A percentile compares a stretch with the other conserved stretches of the same genome.
phyloP scores from a whole-genome alignment of 441 rosid species.

The California macrophylla region DNA sequence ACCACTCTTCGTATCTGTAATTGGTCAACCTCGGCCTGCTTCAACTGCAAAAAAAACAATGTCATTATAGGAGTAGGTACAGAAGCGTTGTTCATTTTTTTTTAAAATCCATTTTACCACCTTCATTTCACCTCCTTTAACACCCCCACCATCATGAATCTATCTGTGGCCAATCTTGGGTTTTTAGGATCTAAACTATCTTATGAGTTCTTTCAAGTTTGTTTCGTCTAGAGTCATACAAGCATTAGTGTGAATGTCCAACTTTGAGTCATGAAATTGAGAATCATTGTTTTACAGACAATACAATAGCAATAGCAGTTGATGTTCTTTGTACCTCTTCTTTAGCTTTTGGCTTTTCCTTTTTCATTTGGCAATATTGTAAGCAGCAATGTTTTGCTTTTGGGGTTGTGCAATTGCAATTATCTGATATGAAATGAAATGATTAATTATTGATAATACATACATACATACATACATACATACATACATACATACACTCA shows the following conservation, averaged over 20 bases:
- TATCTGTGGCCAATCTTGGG: neutral
- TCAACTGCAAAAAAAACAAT: slow-evolving; percentile 24
- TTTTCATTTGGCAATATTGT: slow-evolving; percentile 9
- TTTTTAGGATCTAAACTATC: neutral
- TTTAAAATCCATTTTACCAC: too few relatives aligned
- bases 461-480: too few relatives aligned
- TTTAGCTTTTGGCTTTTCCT: neutral
- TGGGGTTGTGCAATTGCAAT: slow-evolving; percentile 17
- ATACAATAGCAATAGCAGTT: neutral
- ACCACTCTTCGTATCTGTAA: slow-evolving; percentile 18
- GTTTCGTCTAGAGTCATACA: neutral
- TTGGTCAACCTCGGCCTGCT: slow-evolving; percentile 78
- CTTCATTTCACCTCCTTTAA: slow-evolving; percentile 9
- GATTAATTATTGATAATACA: neutral
- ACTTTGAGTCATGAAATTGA: neutral
- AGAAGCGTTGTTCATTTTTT: slow-evolving; percentile 57
- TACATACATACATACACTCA: too few relatives aligned
- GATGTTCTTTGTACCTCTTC: neutral
- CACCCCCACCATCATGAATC: slow-evolving; percentile 14
- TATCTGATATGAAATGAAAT: neutral
- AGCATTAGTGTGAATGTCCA: neutral
- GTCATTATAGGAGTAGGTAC: slow-evolving; percentile 34
- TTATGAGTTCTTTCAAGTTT: neutral
- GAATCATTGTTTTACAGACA: neutral
- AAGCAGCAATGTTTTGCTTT: slow-evolving; percentile 17